Evolutionary conservation across 768 basidiomycete species (phyloP), one percentile per base, ranked within the genome.

Genomic region (Rhizopogon sp.): DNA sequence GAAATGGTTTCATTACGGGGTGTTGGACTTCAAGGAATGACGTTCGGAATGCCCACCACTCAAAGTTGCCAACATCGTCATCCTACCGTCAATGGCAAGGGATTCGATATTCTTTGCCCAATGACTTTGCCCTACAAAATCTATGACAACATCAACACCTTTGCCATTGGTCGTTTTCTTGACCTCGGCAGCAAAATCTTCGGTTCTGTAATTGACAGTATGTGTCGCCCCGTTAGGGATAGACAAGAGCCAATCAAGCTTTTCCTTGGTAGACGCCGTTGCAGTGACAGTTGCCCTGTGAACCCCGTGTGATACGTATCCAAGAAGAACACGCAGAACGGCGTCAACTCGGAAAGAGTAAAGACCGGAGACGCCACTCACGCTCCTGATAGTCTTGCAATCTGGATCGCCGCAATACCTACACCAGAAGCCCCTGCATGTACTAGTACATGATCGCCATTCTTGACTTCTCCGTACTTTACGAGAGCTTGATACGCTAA

Each of bases 341-440:
- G 58, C 46, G 54, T 33, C 42, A 37, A 37, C 35, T 37, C 35
- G 35, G 56, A 55, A 50, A 31, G 51, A 52, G 42, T 3, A 39
- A 47, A 35, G 33, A 22, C 35, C 47, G 47, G 33, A 37, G 17
- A 17, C 5, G 9, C 5, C 8, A 78, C 88, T 74, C 64, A 91
- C 88, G 89, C 89, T 55, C 82, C 83, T 57, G 78, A 81, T 43
- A 79, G 64, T 25, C 90, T 83, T 17, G 93, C 91, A 17, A 97
- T 72, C 70, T 98, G 95, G 47, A 88, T 90, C 13, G 91, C 90
- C 3, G 93, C 87, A 14, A 95, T 68, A 1, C 93, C 93, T 4
- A 97, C 93, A 29, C 94, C 93, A 11, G 90, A 92, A 3, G 93
- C 93, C 6, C 87, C 95, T 17, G 93, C 93, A 65, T 98, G 96